Evolutionary conservation across 108 stramenopile species (phyloP).

Genomic region (Parmales sp.): DNA sequence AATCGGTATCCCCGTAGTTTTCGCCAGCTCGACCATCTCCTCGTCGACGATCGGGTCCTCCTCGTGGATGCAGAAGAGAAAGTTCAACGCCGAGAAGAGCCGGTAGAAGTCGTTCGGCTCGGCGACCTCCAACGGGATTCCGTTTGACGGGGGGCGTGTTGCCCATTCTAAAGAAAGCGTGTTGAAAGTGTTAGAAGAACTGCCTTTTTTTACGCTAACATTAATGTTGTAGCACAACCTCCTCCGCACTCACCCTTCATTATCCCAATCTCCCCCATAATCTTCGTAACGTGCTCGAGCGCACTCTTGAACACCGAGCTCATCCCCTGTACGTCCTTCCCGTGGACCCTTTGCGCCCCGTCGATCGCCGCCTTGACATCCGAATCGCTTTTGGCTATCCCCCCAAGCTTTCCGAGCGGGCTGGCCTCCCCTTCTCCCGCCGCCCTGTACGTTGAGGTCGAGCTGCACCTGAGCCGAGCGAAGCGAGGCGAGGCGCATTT

Average conservation of each 20-base stretch:
- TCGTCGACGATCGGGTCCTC: constrained; percentile 1
- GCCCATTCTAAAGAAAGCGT: not conserved
- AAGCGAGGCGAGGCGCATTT: no score
- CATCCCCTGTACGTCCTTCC: constrained; percentile 1
- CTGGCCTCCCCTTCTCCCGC: not conserved
- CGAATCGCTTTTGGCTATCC: not conserved
- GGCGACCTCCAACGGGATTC: constrained; percentile 22
- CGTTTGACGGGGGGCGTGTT: not conserved
- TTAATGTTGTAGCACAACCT: not conserved
- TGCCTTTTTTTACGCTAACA: not conserved
- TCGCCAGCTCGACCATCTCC: not conserved
- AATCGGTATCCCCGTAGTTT: no score
- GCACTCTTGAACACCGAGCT: not conserved
- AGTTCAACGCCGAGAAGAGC: constrained; percentile 34
- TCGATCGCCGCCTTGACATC: not conserved
- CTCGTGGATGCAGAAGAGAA: constrained; percentile 33
- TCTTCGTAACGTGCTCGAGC: not conserved
- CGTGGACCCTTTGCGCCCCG: not conserved
- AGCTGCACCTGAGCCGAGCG: no score
- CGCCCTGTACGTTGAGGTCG: not conserved
- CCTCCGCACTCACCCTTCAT: not conserved
- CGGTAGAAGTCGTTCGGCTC: constrained; percentile 25
- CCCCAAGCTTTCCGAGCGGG: not conserved
- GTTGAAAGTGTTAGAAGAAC: not conserved
- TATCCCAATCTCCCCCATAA: not conserved